These are phyloP conservation scores for Nothopassalora personata DNA, from an alignment of 2,329 filamentous ascomycete species.

Conservation along the genomic window DNA sequence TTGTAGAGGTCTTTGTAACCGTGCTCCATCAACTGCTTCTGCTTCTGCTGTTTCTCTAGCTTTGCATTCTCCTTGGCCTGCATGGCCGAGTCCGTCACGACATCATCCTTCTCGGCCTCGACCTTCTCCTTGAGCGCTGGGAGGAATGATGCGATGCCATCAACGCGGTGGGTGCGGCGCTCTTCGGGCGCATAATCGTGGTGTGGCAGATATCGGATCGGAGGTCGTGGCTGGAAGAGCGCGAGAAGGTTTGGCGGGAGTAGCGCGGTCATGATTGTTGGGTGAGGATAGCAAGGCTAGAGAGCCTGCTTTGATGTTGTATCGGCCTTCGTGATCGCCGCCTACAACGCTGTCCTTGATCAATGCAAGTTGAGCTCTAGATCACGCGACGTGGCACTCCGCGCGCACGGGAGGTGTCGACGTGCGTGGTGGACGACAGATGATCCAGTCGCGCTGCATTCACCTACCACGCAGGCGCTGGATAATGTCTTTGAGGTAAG, in stretches of 20 bases:
- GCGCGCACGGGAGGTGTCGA: background rate
- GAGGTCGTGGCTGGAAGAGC: slow-evolving; percentile 90
- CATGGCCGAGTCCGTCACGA: slow-evolving; percentile 88
- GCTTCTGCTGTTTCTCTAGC: slow-evolving; percentile 67
- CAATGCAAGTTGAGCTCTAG: background rate
- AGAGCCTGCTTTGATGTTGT: background rate
- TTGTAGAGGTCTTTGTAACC: slow-evolving; percentile 65
- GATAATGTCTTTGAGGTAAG: too few relatives aligned
- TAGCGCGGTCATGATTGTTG: slow-evolving; percentile 79
- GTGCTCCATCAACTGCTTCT: slow-evolving; percentile 60
- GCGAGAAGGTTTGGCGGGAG: slow-evolving; percentile 86
- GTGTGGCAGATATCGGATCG: slow-evolving; percentile 81
- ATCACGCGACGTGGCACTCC: background rate
- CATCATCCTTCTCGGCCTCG: slow-evolving; percentile 41
- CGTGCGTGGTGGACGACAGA: background rate
- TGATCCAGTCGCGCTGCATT: too few relatives aligned
- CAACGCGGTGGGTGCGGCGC: slow-evolving; percentile 67
- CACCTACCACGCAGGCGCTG: too few relatives aligned
- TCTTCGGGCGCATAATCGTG: slow-evolving; percentile 78
- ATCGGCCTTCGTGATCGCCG: slow-evolving; percentile 1
- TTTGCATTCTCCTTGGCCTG: slow-evolving; percentile 79
- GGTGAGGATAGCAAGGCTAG: slow-evolving; percentile 1
- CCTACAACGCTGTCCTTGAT: background rate
- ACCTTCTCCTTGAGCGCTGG: slow-evolving; percentile 71
- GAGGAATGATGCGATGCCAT: slow-evolving; percentile 69